Evolutionary conservation across 169 alveolate species (phyloP), one percentile per base, ranked within the genome.

Genomic region (Eimeria acervulina): DNA sequence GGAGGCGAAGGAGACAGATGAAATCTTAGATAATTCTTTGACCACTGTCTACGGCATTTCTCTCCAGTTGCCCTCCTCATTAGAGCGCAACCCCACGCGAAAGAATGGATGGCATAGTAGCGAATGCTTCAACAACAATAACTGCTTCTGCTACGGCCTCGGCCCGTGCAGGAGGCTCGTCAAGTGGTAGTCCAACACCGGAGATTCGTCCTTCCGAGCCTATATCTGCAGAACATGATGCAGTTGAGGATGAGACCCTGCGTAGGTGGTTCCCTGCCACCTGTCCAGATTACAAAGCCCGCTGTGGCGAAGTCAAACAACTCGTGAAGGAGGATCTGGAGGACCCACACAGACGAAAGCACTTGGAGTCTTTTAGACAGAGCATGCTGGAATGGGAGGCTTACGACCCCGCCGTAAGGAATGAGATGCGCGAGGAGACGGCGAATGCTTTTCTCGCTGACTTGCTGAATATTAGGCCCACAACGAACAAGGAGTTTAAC

Each of bases 371-470:
- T 5, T 97, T 95, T 72, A 95, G 84, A 66, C 88, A 92, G 51
- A 95, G 97, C 83, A 96, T 96, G 97, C 87, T 88, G 83, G 97
- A 97, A 28, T 97, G 97, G 97, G 94, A 84, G n/a, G 90, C 96
- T 51, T 97, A 87, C 95, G 97, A 97, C 42, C 97, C 97, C 31
- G 78, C 51, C 66, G 61, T 38, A 38, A 87, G 94, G 36, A 96
- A 97, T 42, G 90, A 44, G 36, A 81, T 94, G 68, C 95, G 28
- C 31, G 72, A 70, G 28, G 97, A 95, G 47, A 63, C 91, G 28
- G 94, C 87, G 68, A 61, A 66, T 61, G 90, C 96, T 28, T 96
- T 97, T 61, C 92, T 96, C 42, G 89, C 72, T 31, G 97, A 95
- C 52, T 93, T 97, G 92, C 66, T 95, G 52, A 76, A 85, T 33